These are phyloP conservation scores for Globisporangium uncinulatum DNA, from an alignment of 352 stramenopile genomes.

Conservation along the genomic window DNA sequence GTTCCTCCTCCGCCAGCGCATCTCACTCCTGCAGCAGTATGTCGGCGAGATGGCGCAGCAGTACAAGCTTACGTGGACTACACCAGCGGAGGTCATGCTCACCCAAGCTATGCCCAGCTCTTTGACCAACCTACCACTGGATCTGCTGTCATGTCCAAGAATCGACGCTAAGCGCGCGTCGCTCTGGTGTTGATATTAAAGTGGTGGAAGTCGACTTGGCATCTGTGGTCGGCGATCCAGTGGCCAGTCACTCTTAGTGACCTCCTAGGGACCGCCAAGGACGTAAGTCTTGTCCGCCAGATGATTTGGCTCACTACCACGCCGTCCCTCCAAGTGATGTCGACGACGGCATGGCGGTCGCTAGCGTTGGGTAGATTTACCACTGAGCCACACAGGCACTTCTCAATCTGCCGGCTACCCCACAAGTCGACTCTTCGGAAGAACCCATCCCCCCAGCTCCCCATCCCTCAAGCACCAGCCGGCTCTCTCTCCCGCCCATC, in stretches of 20 bases:
- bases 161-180: background rate
- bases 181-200: background rate
- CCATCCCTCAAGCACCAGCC: no score
- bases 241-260: background rate
- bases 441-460: no score
- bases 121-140: background rate
- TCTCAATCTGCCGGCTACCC: no score
- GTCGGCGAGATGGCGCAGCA: background rate
- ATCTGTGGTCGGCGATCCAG: conserved; percentile 1
- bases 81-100: background rate
- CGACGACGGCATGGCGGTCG: background rate
- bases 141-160: background rate
- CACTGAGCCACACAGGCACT: no score
- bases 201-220: background rate
- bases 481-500: no score
- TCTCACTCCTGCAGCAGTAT: conserved; percentile 3
- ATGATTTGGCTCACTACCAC: background rate
- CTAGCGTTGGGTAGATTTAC: background rate
- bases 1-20: background rate
- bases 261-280: background rate
- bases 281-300: background rate
- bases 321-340: background rate
- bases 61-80: background rate
- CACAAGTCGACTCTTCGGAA: no score
- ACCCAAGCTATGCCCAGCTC: background rate